These are phyloP conservation scores for Cladosporium sp. DNA, from an alignment of 2,329 filamentous ascomycete genomes.

Conservation along the genomic window DNA sequence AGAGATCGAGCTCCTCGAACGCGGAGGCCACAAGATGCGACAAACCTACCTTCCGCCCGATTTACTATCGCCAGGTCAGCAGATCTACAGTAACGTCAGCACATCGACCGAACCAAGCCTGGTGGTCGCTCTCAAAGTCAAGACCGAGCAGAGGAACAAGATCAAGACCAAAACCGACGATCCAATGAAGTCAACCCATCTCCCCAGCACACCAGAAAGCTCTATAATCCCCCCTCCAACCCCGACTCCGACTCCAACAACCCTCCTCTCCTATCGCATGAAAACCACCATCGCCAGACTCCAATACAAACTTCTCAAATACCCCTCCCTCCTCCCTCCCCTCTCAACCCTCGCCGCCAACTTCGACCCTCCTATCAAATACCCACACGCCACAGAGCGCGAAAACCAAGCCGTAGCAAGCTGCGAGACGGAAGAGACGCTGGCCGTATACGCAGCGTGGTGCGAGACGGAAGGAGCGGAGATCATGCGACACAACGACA, in stretches of 20 bases:
- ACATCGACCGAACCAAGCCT: neutral
- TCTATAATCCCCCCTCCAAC: no score
- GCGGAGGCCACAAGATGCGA: neutral
- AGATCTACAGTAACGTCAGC: neutral
- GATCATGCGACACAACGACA: neutral
- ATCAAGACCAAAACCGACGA: neutral
- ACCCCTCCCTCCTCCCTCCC: neutral
- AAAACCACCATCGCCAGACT: neutral
- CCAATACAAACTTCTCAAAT: neutral
- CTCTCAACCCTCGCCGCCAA: neutral
- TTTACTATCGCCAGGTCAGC: neutral
- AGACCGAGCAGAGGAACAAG: no score
- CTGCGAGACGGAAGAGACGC: neutral
- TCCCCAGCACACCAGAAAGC: neutral
- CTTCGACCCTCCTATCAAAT: neutral
- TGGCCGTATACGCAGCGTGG: neutral
- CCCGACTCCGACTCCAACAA: neutral
- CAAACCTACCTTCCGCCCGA: neutral
- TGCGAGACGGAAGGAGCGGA: neutral
- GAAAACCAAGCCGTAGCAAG: neutral
- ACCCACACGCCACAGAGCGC: neutral
- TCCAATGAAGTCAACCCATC: neutral
- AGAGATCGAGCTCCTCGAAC: neutral
- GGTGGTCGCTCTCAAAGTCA: neutral
- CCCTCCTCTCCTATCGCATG: constrained; percentile 1